These are phyloP conservation scores for bread wheat (Triticum aestivum) DNA, from an alignment of 176 grass and related monocot genomes.

Conservation along the genomic window DNA sequence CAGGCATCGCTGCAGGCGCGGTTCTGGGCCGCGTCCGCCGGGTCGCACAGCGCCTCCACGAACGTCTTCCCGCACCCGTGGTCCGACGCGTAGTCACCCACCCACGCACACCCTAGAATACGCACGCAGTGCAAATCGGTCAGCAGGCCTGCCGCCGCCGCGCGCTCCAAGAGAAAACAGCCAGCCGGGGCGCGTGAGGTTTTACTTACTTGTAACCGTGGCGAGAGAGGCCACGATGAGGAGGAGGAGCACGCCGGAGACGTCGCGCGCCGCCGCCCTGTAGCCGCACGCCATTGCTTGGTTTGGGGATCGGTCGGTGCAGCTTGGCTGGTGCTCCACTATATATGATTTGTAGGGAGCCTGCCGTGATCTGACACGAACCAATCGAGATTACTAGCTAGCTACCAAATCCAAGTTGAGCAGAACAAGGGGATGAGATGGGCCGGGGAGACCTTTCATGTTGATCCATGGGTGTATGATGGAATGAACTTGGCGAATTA, in stretches of 20 bases:
- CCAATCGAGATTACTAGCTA: too few species aligned
- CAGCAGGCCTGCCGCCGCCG: too few species aligned
- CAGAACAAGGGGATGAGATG: too few species aligned
- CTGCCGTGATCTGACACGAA: too few species aligned
- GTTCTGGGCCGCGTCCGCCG: conserved; percentile 11
- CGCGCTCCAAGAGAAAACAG: too few species aligned
- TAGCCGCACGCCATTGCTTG: background rate
- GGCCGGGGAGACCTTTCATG: too few species aligned
- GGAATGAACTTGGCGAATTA: too few species aligned
- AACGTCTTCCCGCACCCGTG: conserved; percentile 17
- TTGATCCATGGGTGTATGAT: too few species aligned
- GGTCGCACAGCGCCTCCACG: conserved; percentile 21
- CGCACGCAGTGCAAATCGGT: too few species aligned
- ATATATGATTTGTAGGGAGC: too few species aligned
- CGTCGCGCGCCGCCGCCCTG: background rate
- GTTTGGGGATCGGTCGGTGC: background rate
- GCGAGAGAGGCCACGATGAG: background rate
- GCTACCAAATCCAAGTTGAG: too few species aligned
- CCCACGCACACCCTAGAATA: conserved; percentile 27
- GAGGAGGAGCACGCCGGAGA: background rate
- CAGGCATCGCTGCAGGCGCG: conserved; percentile 26
- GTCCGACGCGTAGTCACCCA: conserved; percentile 29
- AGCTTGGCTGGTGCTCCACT: too few species aligned
- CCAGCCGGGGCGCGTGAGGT: background rate
- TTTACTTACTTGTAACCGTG: conserved; percentile 15